Evolutionary conservation across 176 grass and related monocot genomes (phyloP).

Genomic region (Chrysopogon serrulatus): DNA sequence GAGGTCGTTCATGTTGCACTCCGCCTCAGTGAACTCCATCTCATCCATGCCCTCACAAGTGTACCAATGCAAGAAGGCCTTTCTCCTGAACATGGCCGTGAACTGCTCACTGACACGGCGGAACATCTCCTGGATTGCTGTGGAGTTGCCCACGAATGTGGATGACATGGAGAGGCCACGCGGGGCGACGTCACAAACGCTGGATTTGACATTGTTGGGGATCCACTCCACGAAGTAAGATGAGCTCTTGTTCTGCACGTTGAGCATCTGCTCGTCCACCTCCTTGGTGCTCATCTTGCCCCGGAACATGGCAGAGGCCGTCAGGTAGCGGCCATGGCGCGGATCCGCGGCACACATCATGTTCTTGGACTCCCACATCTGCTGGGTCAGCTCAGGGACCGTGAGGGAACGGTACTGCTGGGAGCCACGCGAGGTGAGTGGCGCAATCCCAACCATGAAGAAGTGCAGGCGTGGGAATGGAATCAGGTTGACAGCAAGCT

Average conservation of each 20-base stretch:
- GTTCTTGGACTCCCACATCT: slow-evolving; percentile 87
- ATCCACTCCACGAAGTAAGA: slow-evolving; percentile 89
- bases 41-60: slow-evolving; percentile 50
- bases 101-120: slow-evolving; percentile 73
- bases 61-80: slow-evolving; percentile 96
- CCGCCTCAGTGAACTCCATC: slow-evolving; percentile 82
- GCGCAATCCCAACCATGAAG: slow-evolving; percentile 83
- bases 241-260: slow-evolving; percentile 81
- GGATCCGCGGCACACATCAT: slow-evolving; percentile 83
- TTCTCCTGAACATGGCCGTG: slow-evolving; percentile 86
- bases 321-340: slow-evolving; percentile 66
- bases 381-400: slow-evolving; percentile 68
- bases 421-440: slow-evolving; percentile 67
- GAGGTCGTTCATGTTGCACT: slow-evolving; percentile 58
- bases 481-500: slow-evolving; percentile 75
- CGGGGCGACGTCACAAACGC: slow-evolving; percentile 69
- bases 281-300: slow-evolving; percentile 96
- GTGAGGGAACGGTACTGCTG: slow-evolving; percentile 75
- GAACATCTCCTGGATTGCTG: slow-evolving; percentile 85
- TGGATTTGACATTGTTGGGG: slow-evolving; percentile 72
- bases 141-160: slow-evolving; percentile 77
- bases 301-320: slow-evolving; percentile 72
- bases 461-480: slow-evolving; percentile 85
- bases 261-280: slow-evolving; percentile 82
- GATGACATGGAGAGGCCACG: slow-evolving; percentile 62